Base-by-base conservation (phyloP, 169 alveolate genomes). In the Toxoplasma gondii region DNA sequence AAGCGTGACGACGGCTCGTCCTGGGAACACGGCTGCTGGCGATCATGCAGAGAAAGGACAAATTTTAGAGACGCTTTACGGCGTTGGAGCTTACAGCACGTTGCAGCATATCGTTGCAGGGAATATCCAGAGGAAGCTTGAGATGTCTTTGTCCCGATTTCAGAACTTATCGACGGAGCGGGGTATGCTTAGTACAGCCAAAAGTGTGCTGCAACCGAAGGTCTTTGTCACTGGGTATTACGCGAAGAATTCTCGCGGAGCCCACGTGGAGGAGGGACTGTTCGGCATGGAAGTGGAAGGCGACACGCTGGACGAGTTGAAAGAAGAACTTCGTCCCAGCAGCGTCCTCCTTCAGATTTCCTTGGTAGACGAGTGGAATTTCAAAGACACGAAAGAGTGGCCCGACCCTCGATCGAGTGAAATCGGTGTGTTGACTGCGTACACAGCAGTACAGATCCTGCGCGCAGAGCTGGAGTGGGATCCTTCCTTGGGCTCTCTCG, bases 401-500 rank as follows among this genome's bases (percentile, higher is more conserved):
- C 92, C 95, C 0, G 92, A 84, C 36, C 95, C 92, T n/a, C 81
- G 74, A 54, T 81, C 64, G 88, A 90, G 95, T 53, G 95, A 92
- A n/a, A 88, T 69, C 34, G 88, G 53, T 4, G 95, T 82, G 5
- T 69, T 92, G 39, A 92, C 95, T 1, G 95, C 95, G 43, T 58
- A 92, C 88, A 92, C 95, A 12, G 95, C 95, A 4, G 88, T 90
- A 67, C 95, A 92, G 92, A 53, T 92, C 64, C 92, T 92, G 53
- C 88, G 95, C 39, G 95, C 95, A 17, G 95, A 92, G 95, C 49
- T 92, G 88, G 87, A 82, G 69, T 92, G 95, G 95, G 95, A 92
- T 78, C 95, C 95, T 9, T 92, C 95, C 29, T 74, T 92, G 44
- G 95, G 95, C 58, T 53, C 88, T 45, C 88, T 92, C 64, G 95